Percentiles rank a stretch among this genome's conserved stretches.
These are phyloP conservation scores for Cryphonectria japonica DNA, from an alignment of 2,329 filamentous ascomycete genomes.

Conservation along the genomic window DNA sequence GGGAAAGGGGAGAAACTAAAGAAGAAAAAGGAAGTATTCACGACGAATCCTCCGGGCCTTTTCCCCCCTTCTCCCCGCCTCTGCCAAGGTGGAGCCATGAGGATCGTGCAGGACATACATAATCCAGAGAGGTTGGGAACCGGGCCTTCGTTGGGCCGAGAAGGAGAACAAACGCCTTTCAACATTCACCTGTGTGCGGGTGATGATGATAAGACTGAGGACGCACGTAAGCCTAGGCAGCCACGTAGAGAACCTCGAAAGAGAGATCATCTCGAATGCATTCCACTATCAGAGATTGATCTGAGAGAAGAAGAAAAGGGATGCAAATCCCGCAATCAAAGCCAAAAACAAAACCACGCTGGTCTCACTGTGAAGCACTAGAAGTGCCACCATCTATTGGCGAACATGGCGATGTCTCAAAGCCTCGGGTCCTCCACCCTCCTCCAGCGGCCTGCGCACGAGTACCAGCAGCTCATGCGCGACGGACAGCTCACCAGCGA, in stretches of 20 bases:
- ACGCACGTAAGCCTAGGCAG: conserved; percentile 1
- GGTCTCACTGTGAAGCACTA: background rate
- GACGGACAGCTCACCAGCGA: conserved; percentile 31
- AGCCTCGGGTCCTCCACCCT: conserved; percentile 9
- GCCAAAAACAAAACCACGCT: background rate
- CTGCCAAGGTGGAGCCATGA: background rate
- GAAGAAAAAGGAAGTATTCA: background rate
- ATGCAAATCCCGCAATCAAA: background rate
- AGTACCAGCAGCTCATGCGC: conserved; percentile 23
- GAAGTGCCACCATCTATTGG: background rate
- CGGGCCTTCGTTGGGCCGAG: background rate
- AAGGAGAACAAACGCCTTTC: background rate
- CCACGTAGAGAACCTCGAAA: background rate
- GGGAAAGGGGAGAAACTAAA: background rate
- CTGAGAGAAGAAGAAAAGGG: background rate
- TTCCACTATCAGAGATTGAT: background rate
- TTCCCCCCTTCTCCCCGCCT: background rate
- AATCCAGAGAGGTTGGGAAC: background rate
- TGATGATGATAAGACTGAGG: background rate
- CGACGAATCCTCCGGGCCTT: background rate
- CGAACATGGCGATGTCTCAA: background rate
- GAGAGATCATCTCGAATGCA: background rate
- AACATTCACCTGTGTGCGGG: background rate
- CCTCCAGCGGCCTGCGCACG: conserved; percentile 24
- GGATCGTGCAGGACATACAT: background rate